Conservation (phyloP, 1,284 basidiomycete species). For the Ganoderma meredithae region DNA sequence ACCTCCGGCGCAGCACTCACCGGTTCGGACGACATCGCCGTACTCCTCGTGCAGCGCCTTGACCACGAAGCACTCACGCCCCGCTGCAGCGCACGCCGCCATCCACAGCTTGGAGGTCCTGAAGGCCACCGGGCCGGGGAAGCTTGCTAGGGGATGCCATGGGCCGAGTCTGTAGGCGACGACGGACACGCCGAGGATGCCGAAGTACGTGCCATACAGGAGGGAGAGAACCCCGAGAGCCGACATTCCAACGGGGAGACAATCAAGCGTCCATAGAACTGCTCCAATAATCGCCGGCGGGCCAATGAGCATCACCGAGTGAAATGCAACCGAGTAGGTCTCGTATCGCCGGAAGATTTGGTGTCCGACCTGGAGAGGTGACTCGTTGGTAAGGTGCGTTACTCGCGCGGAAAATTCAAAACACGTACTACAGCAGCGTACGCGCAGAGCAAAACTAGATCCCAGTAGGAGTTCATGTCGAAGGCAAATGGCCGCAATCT, state of each 20-base stretch:
- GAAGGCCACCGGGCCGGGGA: slow-evolving; percentile 39
- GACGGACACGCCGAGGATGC: slow-evolving; percentile 15
- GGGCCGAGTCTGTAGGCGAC: slow-evolving; percentile 41
- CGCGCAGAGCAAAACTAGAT: neutral
- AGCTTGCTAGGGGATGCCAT: slow-evolving; percentile 40
- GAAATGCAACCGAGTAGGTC: slow-evolving; percentile 19
- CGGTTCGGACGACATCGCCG: slow-evolving; percentile 15
- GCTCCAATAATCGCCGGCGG: slow-evolving; percentile 17
- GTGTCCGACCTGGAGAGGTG: slow-evolving; percentile 30
- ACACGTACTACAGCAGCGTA: neutral
- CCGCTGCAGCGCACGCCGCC: slow-evolving; percentile 20
- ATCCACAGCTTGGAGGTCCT: slow-evolving; percentile 34
- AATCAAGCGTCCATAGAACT: neutral
- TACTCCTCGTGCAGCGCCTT: slow-evolving; percentile 18
- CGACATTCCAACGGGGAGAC: neutral
- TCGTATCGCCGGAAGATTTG: slow-evolving; percentile 33
- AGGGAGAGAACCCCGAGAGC: slow-evolving; percentile 2
- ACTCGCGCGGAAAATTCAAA: too few relatives aligned
- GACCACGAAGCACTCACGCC: slow-evolving; percentile 2
- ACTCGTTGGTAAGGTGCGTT: too few relatives aligned
- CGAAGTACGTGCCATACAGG: slow-evolving; percentile 20
- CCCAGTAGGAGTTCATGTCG: neutral
- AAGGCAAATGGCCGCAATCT: too few relatives aligned
- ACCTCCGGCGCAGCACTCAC: slow-evolving; percentile 9
- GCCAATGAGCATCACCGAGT: slow-evolving; percentile 24